Evolutionary conservation across 805 yeast species (phyloP), one percentile per base, ranked within the genome.

Genomic region (Scheffersomyces spartinae): DNA sequence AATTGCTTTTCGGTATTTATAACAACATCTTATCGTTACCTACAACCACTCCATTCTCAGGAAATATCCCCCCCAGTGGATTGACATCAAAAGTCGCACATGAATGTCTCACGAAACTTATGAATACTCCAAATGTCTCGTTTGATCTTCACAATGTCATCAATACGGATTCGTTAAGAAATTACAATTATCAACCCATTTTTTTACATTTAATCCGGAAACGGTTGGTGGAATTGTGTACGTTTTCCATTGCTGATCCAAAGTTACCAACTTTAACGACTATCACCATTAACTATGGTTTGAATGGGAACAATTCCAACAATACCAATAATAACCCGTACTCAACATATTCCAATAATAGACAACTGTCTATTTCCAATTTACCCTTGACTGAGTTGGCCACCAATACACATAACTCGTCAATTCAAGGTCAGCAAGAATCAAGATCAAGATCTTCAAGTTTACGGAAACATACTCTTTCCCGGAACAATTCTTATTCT

Each of bases 1-100:
- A 49, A 35, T 39, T 57, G 21, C 47, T 59, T 8, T 35, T 56
- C 43, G 34, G 47, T 17, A 31, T 51, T 7, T 60, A 59, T 38
- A 41, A 47, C 15, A 47, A 53, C 23, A 39, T 56, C 20, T 38
- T 59, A 24, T 45, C 54, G 17, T 49, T 55, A 21, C 67, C 67
- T 21, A 60, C 67, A 12, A 58, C 65, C 3, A 58, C 65, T 12
- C 67, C 67, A 8, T 60, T 60, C 26, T 49, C 49, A 43, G 67
- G 67, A 2, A 24, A 34, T 8, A 42, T 50, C 7, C 67, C 67
- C 10, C 67, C 67, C 3, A 55, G 60, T 40, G 67, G 67, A 1
- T 41, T 60, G 25, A 64, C 52, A 13, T 51, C 61, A 20, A 52
- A 49, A 31, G 62, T 59, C n/a, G 64, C 64, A 17, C 52, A 52